These are phyloP conservation scores for Mycena sp. DNA, from an alignment of 1,284 basidiomycete genomes.

Conservation along the genomic window DNA sequence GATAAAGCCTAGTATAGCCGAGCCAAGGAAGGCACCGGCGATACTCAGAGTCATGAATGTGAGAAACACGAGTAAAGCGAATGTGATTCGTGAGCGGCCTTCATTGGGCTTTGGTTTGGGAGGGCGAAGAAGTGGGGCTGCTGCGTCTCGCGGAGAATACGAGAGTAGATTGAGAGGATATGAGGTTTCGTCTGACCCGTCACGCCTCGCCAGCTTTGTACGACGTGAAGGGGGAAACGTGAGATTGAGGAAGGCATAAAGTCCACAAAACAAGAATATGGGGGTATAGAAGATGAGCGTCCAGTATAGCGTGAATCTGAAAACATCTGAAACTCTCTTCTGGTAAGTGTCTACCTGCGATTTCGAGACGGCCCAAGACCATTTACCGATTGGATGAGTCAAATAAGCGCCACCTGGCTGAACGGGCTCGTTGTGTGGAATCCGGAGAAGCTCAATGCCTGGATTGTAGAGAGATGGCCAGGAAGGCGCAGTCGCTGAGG, in stretches of 20 bases:
- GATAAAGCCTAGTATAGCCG: conserved; percentile 77
- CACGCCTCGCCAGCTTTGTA: conserved; percentile 2
- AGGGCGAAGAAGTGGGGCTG: conserved; percentile 30
- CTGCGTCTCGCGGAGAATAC: conserved; percentile 25
- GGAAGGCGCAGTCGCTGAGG: conserved; percentile 37
- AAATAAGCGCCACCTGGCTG: conserved; percentile 59
- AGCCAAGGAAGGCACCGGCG: conserved; percentile 72
- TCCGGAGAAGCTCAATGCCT: conserved; percentile 55
- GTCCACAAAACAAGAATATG: conserved; percentile 73
- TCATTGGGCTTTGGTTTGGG: conserved; percentile 53
- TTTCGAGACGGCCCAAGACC: too few species aligned
- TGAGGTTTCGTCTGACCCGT: conserved; percentile 7
- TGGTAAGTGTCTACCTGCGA: too few species aligned
- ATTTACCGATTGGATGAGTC: conserved; percentile 50
- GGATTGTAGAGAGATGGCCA: conserved; percentile 70
- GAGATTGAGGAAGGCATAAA: conserved; percentile 77
- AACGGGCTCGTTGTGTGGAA: conserved; percentile 49
- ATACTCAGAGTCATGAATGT: conserved; percentile 65
- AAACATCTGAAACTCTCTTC: conserved; percentile 73
- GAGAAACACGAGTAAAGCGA: conserved; percentile 74
- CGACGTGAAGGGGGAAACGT: conserved; percentile 56
- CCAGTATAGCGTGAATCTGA: conserved; percentile 89
- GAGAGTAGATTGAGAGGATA: conserved; percentile 23
- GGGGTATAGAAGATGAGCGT: conserved; percentile 80
- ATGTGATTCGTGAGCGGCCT: conserved; percentile 65